Percentiles rank a stretch among this genome's conserved stretches.
phyloP scores from a whole-genome alignment of 2,329 filamentous ascomycete genomes.

The Cryphonectria naterciae region DNA sequence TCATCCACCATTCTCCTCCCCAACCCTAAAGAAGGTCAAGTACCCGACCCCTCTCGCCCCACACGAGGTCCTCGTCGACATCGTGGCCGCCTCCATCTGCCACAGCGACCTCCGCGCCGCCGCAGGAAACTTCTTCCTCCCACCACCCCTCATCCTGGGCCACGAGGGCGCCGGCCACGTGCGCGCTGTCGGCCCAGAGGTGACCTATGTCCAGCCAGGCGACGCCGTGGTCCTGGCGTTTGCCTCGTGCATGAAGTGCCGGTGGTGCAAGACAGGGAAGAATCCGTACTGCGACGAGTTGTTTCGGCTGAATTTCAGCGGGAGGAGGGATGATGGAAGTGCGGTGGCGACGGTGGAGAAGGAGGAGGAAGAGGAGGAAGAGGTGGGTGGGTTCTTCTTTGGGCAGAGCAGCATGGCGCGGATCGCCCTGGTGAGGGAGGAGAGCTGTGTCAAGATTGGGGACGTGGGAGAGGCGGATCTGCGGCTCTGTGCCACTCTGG shows the following conservation, averaged over 20 bases:
- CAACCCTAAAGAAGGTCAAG: slow-evolving; percentile 13
- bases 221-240: slow-evolving; percentile 30
- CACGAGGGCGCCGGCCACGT: slow-evolving; percentile 32
- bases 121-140: slow-evolving; percentile 21
- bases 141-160: slow-evolving; percentile 26
- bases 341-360: slow-evolving; percentile 5
- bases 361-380: neutral
- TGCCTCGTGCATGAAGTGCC: slow-evolving; percentile 22
- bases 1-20: slow-evolving; percentile 4
- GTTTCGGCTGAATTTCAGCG: slow-evolving; percentile 18
- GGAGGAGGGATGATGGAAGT: slow-evolving; percentile 11
- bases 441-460: slow-evolving; percentile 23
- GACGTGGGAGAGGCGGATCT: slow-evolving; percentile 19
- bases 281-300: slow-evolving; percentile 21
- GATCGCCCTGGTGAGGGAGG: slow-evolving; percentile 18
- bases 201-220: slow-evolving; percentile 28
- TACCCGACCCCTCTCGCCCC: slow-evolving; percentile 14
- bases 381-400: slow-evolving; percentile 20
- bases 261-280: slow-evolving; percentile 1
- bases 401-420: slow-evolving; percentile 27
- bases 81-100: slow-evolving; percentile 20
- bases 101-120: slow-evolving; percentile 23
- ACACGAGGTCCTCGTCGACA: slow-evolving; percentile 22
- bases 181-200: slow-evolving; percentile 27
- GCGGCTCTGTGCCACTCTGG: slow-evolving; percentile 20